These are phyloP conservation scores for Apiotrichum brassicae DNA, from an alignment of 1,284 basidiomycete species.

Conservation along the genomic window DNA sequence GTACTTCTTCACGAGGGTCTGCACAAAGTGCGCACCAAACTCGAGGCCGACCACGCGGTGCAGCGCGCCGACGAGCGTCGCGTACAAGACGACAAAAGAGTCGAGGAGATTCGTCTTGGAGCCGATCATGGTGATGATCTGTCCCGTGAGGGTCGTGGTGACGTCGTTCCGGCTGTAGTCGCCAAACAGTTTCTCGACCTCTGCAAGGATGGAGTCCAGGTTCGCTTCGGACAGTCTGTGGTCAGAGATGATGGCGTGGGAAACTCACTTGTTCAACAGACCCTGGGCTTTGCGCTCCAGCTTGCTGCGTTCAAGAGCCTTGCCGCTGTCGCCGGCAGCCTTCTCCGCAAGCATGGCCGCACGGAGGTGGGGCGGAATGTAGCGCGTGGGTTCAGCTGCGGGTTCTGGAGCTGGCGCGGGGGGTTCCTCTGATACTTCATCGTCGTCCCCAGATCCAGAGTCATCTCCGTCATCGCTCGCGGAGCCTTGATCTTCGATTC, in stretches of 20 bases:
- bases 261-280: slow-evolving; percentile 70
- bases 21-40: slow-evolving; percentile 65
- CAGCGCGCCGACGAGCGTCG: slow-evolving; percentile 76
- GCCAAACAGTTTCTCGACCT: slow-evolving; percentile 72
- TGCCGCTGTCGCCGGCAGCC: slow-evolving; percentile 32
- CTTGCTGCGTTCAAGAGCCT: slow-evolving; percentile 57
- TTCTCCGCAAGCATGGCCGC: slow-evolving; percentile 43
- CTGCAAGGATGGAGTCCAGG: slow-evolving; percentile 68
- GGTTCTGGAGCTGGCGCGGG: neutral
- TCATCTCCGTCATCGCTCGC: slow-evolving; percentile 8
- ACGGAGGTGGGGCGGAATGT: slow-evolving; percentile 53
- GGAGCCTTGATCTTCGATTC: slow-evolving; percentile 13
- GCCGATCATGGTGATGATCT: slow-evolving; percentile 77
- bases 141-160: slow-evolving; percentile 66
- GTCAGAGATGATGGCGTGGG: neutral
- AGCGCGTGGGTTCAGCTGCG: slow-evolving; percentile 33
- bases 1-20: slow-evolving; percentile 27
- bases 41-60: slow-evolving; percentile 83
- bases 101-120: slow-evolving; percentile 78
- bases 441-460: slow-evolving; percentile 10
- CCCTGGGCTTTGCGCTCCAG: slow-evolving; percentile 78
- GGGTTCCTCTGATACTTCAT: neutral
- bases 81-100: slow-evolving; percentile 85
- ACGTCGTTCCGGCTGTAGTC: slow-evolving; percentile 78
- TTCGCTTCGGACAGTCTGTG: slow-evolving; percentile 83